Evolutionary conservation across 352 stramenopile species (phyloP).

Genomic region (Globisporangium radiosum): DNA sequence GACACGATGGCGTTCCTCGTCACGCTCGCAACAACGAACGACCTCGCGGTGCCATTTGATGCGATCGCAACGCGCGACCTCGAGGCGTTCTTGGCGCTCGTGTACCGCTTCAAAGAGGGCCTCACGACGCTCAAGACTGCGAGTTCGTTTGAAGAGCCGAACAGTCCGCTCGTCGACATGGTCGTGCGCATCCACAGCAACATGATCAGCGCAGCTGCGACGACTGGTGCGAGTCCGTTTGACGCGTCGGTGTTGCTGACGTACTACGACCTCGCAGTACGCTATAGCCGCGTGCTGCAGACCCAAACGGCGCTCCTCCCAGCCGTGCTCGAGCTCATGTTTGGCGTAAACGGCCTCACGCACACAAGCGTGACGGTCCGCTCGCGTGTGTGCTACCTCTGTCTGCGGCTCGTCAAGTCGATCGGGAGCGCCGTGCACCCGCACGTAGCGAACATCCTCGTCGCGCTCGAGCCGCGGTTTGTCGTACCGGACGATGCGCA

Average conservation of each 20-base stretch:
- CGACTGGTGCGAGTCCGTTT: slow-evolving; percentile 18
- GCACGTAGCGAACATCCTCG: slow-evolving; percentile 70
- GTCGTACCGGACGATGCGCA: slow-evolving; percentile 39
- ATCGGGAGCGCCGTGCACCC: slow-evolving; percentile 61
- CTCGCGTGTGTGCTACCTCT: slow-evolving; percentile 81
- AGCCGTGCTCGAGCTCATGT: slow-evolving; percentile 78
- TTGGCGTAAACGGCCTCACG: slow-evolving; percentile 63
- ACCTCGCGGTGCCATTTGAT: slow-evolving; percentile 41
- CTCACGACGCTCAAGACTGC: slow-evolving; percentile 52
- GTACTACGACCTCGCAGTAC: slow-evolving; percentile 77
- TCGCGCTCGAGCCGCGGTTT: slow-evolving; percentile 57
- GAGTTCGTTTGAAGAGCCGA: slow-evolving; percentile 55
- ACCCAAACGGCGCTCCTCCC: slow-evolving; percentile 58
- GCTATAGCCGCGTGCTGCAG: slow-evolving; percentile 72
- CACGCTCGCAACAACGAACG: slow-evolving; percentile 36
- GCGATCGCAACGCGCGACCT: slow-evolving; percentile 53
- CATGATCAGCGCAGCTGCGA: slow-evolving; percentile 34
- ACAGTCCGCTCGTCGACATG: slow-evolving; percentile 60
- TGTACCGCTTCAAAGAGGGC: slow-evolving; percentile 83
- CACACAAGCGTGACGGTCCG: slow-evolving; percentile 52
- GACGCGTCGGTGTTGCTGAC: slow-evolving; percentile 58
- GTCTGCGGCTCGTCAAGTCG: slow-evolving; percentile 73
- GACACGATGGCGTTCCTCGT: slow-evolving; percentile 64
- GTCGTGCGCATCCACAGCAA: slow-evolving; percentile 60
- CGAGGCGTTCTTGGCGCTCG: slow-evolving; percentile 75